phyloP scores from a whole-genome alignment of 2,329 filamentous ascomycete species.

The Talaromyces sp. region DNA sequence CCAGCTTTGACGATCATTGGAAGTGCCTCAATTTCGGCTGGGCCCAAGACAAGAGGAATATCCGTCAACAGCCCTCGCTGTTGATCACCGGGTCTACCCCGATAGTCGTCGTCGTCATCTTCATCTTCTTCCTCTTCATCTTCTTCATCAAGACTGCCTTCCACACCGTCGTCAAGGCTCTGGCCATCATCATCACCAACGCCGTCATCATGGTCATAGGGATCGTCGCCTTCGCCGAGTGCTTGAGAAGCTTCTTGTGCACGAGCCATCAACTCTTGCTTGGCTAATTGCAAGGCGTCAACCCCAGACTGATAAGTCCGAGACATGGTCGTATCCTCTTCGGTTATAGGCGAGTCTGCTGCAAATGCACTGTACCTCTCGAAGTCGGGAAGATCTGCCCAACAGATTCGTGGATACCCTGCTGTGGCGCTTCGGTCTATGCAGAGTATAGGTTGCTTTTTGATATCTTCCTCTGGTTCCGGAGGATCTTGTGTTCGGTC shows the following conservation, averaged over 20 bases:
- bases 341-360: slow-evolving; percentile 36
- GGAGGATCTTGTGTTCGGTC: slow-evolving; percentile 33
- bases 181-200: slow-evolving; percentile 39
- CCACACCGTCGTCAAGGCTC: slow-evolving; percentile 37
- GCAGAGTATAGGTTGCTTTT: slow-evolving; percentile 38
- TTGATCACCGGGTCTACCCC: slow-evolving; percentile 47
- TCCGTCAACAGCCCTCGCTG: slow-evolving; percentile 81
- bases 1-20: slow-evolving; percentile 98
- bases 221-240: slow-evolving; percentile 35
- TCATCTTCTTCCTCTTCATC: slow-evolving; percentile 46
- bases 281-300: slow-evolving; percentile 48
- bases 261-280: slow-evolving; percentile 48
- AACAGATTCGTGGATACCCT: slow-evolving; percentile 37
- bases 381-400: slow-evolving; percentile 42
- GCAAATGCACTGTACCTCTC: slow-evolving; percentile 36
- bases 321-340: slow-evolving; percentile 44
- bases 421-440: slow-evolving; percentile 38
- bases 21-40: slow-evolving; percentile 89
- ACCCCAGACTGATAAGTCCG: slow-evolving; percentile 45
- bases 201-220: slow-evolving; percentile 38
- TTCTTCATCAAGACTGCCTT: slow-evolving; percentile 38
- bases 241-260: slow-evolving; percentile 43
- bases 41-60: slow-evolving; percentile 88
- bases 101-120: slow-evolving; percentile 49
- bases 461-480: slow-evolving; percentile 31